Evolutionary conservation across 2,329 filamentous ascomycete genomes (phyloP).

Genomic region (Alternaria solani): DNA sequence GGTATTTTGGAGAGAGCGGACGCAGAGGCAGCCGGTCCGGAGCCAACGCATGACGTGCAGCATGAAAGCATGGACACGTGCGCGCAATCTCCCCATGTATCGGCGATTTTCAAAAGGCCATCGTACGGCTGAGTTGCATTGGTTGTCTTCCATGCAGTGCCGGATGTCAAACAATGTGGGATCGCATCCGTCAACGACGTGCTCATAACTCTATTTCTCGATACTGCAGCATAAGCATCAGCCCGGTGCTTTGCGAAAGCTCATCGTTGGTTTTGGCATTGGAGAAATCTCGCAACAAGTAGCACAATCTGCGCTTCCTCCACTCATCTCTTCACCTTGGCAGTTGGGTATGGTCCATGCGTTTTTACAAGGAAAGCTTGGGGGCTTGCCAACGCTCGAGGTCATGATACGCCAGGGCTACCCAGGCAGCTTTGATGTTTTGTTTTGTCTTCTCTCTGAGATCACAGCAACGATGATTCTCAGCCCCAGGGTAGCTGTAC

Average conservation of each 20-base stretch:
- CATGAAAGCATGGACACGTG: not conserved
- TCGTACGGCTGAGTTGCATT: conserved; percentile 7
- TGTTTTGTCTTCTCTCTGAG: not conserved
- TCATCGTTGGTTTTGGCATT: not conserved
- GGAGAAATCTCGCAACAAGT: not conserved
- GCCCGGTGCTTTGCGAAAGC: not conserved
- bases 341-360: not conserved
- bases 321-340: not conserved
- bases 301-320: not conserved
- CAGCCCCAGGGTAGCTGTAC: not conserved
- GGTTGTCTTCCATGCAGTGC: not conserved
- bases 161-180: not conserved
- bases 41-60: not conserved
- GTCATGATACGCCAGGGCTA: not conserved
- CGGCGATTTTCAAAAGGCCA: conserved; percentile 1
- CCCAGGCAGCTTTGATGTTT: conserved; percentile 1
- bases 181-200: not conserved
- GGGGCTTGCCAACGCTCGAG: not conserved
- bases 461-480: not conserved
- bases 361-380: not conserved
- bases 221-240: not conserved
- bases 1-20: conserved; percentile 30
- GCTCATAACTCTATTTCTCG: not conserved
- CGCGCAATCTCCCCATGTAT: not conserved
- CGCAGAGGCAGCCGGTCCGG: not conserved